Base-by-base conservation (phyloP, 495 filamentous ascomycete genomes). In the Amniculicola lignicola region DNA sequence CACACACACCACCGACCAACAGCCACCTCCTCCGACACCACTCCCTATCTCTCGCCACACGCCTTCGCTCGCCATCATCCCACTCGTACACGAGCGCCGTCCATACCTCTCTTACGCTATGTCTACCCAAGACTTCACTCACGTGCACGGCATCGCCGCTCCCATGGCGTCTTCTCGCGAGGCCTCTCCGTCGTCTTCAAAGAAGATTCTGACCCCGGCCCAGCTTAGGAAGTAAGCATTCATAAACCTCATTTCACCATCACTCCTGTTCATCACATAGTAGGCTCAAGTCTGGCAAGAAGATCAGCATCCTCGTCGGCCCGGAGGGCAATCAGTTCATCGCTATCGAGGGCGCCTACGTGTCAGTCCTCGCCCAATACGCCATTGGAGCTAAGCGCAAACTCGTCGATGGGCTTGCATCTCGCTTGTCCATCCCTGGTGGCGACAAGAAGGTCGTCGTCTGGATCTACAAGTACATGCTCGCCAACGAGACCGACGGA, bases 391-490 rank as follows among this genome's bases (percentile, higher is more conserved):
- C 38, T 4, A 51, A 41, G 40, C 14, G 45, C 27, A 25, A 40
- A 11, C 45, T 57, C 4, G 27, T 45, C 1, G 27, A 16, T 36
- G 16, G 51, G 2, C 4, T 15, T n/a, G 21, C 27, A 16, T 0
- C 15, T 4, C 16, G 24, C 10, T 48, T 62, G 3, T 6, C 12
- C 18, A 41, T 62, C 23, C 43, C 37, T 3, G 18, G 29, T 27
- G 38, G 45, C 18, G 23, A 29, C 28, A 62, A 57, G 46, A 27
- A 51, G 1, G 21, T 44, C 25, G 22, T 57, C 12, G 14, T 31
- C 1, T 62, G 53, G 37, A 62, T 62, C 16, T 62, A 62, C 38
- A 37, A 38, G 10, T 56, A 41, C 43, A 61, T 61, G 58, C 45
- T 61, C 3, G 28, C 45, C 4, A 52, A 52, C 4, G 58, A 51